phyloP scores from a whole-genome alignment of 2,329 filamentous ascomycete genomes.

The Hymenoscyphus scutula region DNA sequence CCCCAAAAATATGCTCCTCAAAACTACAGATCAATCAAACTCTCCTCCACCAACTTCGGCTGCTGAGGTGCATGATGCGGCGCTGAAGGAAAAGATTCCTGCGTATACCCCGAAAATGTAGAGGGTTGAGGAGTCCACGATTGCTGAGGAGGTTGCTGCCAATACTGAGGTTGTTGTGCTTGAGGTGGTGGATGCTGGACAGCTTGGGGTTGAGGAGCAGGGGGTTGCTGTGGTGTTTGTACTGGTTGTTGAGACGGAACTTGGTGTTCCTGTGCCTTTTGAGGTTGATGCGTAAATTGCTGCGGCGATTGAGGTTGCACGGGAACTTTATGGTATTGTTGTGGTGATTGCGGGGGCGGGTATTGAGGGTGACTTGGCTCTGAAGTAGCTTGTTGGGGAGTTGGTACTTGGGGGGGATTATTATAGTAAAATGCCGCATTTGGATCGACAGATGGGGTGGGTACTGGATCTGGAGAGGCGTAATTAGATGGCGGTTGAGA shows the following conservation, averaged over 20 bases:
- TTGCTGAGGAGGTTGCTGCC: conserved; percentile 46
- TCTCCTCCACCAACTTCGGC: conserved; percentile 59
- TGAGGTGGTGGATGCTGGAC: conserved; percentile 33
- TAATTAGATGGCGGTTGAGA: conserved; percentile 38
- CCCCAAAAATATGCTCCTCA: conserved; percentile 63
- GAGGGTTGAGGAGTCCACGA: conserved; percentile 37
- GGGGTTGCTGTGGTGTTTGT: conserved; percentile 28
- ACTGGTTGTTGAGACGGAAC: conserved; percentile 31
- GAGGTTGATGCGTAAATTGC: conserved; percentile 29
- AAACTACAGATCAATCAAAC: conserved; percentile 71
- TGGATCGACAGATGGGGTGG: conserved; percentile 47
- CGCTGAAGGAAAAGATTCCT: conserved; percentile 63
- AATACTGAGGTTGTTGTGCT: conserved; percentile 45
- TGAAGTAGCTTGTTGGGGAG: conserved; percentile 36
- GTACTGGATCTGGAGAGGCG: conserved; percentile 37
- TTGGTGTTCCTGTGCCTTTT: conserved; percentile 32
- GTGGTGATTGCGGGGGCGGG: conserved; percentile 39
- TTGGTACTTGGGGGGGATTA: conserved; percentile 44
- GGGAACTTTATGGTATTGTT: conserved; percentile 30
- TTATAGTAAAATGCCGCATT: conserved; percentile 59
- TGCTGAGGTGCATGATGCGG: conserved; percentile 57
- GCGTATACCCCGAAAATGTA: conserved; percentile 51
- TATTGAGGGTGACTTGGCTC: conserved; percentile 39
- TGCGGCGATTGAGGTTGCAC: conserved; percentile 29
- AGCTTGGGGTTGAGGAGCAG: conserved; percentile 25